A percentile compares a stretch with the other conserved stretches of the same genome.
Conservation (phyloP, 306 rosid genomes). For the Malus fusca region DNA sequence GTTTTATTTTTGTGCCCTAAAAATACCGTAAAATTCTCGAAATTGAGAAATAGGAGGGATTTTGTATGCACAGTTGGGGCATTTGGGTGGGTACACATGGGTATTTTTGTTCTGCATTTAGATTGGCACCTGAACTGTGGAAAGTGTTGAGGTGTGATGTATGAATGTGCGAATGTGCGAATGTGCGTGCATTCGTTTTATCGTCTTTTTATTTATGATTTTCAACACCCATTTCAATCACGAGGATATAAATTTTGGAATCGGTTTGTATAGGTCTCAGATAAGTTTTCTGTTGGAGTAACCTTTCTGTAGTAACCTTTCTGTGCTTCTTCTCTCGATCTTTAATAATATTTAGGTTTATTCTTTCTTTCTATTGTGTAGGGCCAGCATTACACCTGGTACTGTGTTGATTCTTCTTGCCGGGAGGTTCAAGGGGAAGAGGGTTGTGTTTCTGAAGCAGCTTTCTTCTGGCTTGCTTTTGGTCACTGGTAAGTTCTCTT, state of each 20-base stretch:
- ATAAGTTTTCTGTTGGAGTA: background rate
- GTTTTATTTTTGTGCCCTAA: background rate
- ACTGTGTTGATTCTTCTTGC: constrained; percentile 61
- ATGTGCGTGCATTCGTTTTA: background rate
- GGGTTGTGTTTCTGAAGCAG: constrained; percentile 68
- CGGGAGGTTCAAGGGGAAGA: constrained; percentile 69
- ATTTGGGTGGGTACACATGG: background rate
- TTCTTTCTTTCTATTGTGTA: background rate
- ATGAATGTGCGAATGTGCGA: background rate
- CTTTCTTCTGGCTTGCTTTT: constrained; percentile 68
- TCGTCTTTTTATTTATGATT: background rate
- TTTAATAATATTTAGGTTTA: background rate
- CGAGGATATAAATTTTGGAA: background rate
- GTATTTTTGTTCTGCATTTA: background rate
- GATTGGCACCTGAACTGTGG: background rate
- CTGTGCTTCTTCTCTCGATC: background rate
- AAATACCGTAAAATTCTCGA: background rate
- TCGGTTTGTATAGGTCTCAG: background rate
- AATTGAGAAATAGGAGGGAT: background rate
- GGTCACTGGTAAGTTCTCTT: constrained; percentile 43
- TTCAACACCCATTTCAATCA: background rate
- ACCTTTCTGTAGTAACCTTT: background rate
- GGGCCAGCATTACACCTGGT: constrained; percentile 60
- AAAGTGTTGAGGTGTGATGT: background rate
- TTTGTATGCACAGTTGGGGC: background rate